A percentile compares a stretch with the other conserved stretches of the same genome.
phyloP scores from a whole-genome alignment of 768 basidiomycete species.

The Fomitopsis serialis region DNA sequence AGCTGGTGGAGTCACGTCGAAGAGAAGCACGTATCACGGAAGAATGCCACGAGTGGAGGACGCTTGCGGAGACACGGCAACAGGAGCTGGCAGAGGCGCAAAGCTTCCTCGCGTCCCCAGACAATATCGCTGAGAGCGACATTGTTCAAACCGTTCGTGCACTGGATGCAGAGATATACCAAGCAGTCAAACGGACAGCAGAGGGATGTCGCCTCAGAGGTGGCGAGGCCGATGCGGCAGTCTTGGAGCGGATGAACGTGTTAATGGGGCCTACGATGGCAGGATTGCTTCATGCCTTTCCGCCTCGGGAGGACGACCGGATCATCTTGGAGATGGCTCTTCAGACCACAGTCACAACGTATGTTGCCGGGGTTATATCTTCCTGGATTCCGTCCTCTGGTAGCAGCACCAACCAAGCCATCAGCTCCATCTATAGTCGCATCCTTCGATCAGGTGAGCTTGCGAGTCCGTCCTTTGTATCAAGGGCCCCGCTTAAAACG shows the following conservation, averaged over 20 bases:
- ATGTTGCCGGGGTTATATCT: background rate
- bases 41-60: background rate
- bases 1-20: background rate
- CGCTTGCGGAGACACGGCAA: slow-evolving; percentile 30
- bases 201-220: slow-evolving; percentile 29
- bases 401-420: background rate
- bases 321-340: slow-evolving; percentile 10
- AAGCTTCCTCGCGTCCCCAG: slow-evolving; percentile 40
- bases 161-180: slow-evolving; percentile 44
- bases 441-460: background rate
- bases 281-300: background rate
- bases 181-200: slow-evolving; percentile 45
- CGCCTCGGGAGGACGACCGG: background rate
- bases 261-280: background rate
- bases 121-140: slow-evolving; percentile 40
- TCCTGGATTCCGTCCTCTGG: background rate
- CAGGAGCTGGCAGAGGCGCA: slow-evolving; percentile 43
- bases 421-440: background rate
- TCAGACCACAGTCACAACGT: background rate
- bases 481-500: too few relatives aligned
- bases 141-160: slow-evolving; percentile 37
- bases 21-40: background rate
- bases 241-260: background rate
- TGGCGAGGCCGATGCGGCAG: background rate
- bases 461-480: too few relatives aligned